Conservation (phyloP, 805 yeast species). For the Saccharomyces eubayanus region DNA sequence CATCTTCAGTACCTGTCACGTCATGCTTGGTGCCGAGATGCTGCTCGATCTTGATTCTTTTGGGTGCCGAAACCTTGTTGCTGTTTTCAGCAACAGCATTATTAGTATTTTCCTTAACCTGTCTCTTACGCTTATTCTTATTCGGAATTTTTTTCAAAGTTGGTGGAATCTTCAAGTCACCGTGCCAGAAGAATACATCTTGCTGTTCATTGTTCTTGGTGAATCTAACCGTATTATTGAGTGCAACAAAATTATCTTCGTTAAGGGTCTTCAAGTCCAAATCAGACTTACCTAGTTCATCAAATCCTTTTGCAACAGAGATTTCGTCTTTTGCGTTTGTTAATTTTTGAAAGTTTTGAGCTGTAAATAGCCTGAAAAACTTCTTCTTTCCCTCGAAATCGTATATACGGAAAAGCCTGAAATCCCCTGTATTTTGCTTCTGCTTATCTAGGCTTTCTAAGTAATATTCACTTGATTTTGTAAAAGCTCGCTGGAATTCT, state of each 20-base stretch:
- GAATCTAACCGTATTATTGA: slow-evolving; percentile 26
- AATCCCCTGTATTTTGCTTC: slow-evolving; percentile 19
- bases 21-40: background rate
- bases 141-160: slow-evolving; percentile 7
- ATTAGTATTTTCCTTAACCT: background rate
- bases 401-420: slow-evolving; percentile 48
- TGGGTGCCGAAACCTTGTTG: background rate
- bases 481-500: slow-evolving; percentile 43
- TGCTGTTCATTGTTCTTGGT: slow-evolving; percentile 11
- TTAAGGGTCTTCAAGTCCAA: slow-evolving; percentile 17
- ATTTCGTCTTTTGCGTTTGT: slow-evolving; percentile 17
- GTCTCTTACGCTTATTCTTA: slow-evolving; percentile 8
- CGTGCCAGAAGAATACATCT: slow-evolving; percentile 29
- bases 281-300: background rate
- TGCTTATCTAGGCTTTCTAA: slow-evolving; percentile 35
- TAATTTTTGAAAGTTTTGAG: slow-evolving; percentile 32
- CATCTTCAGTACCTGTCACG: background rate
- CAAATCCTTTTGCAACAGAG: slow-evolving; percentile 1
- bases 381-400: slow-evolving; percentile 70
- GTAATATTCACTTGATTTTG: slow-evolving; percentile 43
- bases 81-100: background rate
- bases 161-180: slow-evolving; percentile 19
- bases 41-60: background rate
- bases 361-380: slow-evolving; percentile 57
- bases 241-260: slow-evolving; percentile 17